phyloP scores from a whole-genome alignment of 345 rosid genomes.

The Syzygium oleosum region DNA sequence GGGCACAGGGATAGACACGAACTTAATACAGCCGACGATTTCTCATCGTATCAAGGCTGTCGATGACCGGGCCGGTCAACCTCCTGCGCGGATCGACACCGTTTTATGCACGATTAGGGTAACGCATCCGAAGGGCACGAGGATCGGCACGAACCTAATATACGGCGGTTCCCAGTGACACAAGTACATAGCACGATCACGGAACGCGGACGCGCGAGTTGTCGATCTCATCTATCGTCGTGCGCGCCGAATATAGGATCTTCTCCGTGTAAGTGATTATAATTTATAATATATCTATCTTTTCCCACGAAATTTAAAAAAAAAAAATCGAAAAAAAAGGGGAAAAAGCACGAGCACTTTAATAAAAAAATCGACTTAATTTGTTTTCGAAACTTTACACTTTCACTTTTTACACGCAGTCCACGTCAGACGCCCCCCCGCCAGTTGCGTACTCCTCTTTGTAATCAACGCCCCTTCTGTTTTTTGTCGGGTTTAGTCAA shows the following conservation, averaged over 20 bases:
- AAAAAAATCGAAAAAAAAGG: no score
- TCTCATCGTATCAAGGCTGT: background rate
- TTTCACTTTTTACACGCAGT: background rate
- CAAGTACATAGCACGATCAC: rapidly evolving
- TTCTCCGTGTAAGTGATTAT: no score
- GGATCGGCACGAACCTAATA: rapidly evolving
- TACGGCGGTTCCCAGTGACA: background rate
- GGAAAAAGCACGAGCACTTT: no score
- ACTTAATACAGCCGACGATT: background rate
- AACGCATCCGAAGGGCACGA: background rate
- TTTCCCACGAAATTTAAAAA: rapidly evolving
- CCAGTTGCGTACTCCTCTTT: background rate
- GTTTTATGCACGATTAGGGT: background rate
- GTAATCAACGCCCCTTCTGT: background rate
- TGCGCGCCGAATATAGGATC: background rate
- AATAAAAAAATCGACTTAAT: no score
- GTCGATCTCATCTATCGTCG: rapidly evolving
- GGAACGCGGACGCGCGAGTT: rapidly evolving
- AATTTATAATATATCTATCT: background rate
- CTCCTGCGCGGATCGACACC: background rate
- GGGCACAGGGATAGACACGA: rapidly evolving
- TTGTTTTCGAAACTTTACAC: background rate
- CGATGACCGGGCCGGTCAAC: rapidly evolving
- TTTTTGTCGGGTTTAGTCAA: background rate
- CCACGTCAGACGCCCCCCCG: background rate